Evolutionary conservation across 176 grass and related monocot genomes (phyloP).

Genomic region (Canna indica): DNA sequence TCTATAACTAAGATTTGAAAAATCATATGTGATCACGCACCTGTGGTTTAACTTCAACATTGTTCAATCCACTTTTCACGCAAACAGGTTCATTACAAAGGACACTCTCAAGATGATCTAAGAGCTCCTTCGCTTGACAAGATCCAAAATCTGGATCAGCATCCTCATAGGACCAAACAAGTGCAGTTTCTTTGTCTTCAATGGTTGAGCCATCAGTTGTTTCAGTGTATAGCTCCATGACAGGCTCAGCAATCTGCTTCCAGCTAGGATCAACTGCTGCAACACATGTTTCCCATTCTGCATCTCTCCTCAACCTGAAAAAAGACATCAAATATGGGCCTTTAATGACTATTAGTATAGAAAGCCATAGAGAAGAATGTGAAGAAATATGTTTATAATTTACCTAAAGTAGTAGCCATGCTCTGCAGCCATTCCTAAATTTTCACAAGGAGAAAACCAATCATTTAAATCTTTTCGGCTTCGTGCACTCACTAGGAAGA

Average conservation of each 20-base stretch:
- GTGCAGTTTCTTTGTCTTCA: constrained; percentile 73
- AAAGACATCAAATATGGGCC: neutral
- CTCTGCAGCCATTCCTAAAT: constrained; percentile 68
- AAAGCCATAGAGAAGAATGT: neutral
- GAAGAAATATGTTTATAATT: neutral
- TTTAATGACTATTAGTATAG: too few species aligned
- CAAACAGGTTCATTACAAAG: constrained; percentile 74
- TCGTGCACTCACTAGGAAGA: constrained; percentile 71
- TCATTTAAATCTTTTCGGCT: constrained; percentile 38
- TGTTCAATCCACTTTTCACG: constrained; percentile 59
- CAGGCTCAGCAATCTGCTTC: constrained; percentile 90
- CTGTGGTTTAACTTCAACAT: constrained; percentile 95
- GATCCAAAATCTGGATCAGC: constrained; percentile 86
- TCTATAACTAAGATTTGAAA: too few species aligned
- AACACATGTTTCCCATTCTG: constrained; percentile 59
- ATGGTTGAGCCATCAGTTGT: constrained; percentile 84
- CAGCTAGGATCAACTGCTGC: constrained; percentile 49
- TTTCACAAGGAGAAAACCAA: constrained; percentile 73
- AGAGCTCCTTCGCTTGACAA: constrained; percentile 91
- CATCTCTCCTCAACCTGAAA: constrained; percentile 49
- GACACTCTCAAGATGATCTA: constrained; percentile 77
- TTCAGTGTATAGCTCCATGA: constrained; percentile 82
- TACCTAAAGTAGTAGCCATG: constrained; percentile 85
- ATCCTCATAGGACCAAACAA: constrained; percentile 79
- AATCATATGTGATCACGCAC: constrained; percentile 22